Base-by-base conservation (phyloP, 2,329 filamentous ascomycete genomes). In the Clarireedia homoeocarpa region DNA sequence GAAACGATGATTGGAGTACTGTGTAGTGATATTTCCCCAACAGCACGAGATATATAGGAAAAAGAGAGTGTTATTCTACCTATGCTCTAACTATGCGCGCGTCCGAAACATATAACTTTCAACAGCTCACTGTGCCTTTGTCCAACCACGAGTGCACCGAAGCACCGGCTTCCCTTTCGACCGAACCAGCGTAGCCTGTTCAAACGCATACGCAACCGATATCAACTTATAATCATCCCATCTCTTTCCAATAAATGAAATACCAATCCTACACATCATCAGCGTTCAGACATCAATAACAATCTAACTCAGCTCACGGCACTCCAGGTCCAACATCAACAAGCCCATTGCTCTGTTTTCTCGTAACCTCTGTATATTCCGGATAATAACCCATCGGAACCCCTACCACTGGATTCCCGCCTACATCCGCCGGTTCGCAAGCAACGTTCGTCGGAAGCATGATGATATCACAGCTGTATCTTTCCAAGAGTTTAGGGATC, bases 131-230 rank as follows among this genome's bases (percentile, higher is more conserved):
- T 1, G 12, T 34, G 10, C 10, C 12, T 34, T 12, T 12, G 27
- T 12, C 12, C 10, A 12, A 9, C 2, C 30, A 4, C 30, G 30
- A 3, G 30, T 14, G 30, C 45, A 54, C 5, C 4, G n/a, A 10
- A 54, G 26, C 4, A 50, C n/a, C 6, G 39, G 26, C 38, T 42
- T 49, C 3, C 24, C 52, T 4, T 5, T 49, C 4, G 17, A 24
- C 12, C 45, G 48, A 26, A 20, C 39, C 17, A 15, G 30, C n/a
- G 77, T 60, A 14, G 47, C 51, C 15, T 58, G 51, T 72, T 89
- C 85, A 69, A 82, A 86, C 4, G 81, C 83, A 72, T 85, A 86
- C 5, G 83, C 85, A 63, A 82, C 76, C 0, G 77, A 79, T 57
- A 88, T 79, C 61, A 88, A 63, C 38, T 69, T 73, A 62, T 76